Evolutionary conservation across 208 protist species (phyloP), one percentile per base, ranked within the genome.

Genomic region (Leishmania turanica): DNA sequence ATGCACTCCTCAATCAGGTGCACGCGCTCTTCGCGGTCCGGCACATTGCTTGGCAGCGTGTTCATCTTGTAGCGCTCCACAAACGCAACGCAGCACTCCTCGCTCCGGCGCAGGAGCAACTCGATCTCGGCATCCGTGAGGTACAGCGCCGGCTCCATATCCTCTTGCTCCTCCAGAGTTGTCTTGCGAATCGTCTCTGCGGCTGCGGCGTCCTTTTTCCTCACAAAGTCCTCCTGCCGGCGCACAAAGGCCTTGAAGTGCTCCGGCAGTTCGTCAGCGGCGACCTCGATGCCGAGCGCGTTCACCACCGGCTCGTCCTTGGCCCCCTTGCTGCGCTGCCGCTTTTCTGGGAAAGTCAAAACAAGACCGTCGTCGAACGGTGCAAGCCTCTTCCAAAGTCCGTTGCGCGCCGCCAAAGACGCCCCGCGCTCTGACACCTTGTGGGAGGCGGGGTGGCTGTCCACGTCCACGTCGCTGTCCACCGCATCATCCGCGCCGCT

Each of bases 201-300:
- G 6, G 75, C 64, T 1, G 78, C 79, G n/a, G 87, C 88, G 60
- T 92, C 86, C 71, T 94, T 96, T 83, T 95, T 96, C 73, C 89
- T 90, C 42, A 98, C 34, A 79, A 98, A 98, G 82, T 98, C 93
- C 31, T 96, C 90, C 80, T 98, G 95, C 1, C 93, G 90, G 9
- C 88, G 90, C 58, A 98, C 88, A 81, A 98, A 98, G 15, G 91
- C 82, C 78, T 92, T 89, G 87, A 98, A 96, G 80, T 91, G 82
- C 76, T 87, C 84, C 31, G 93, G 88, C 74, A 96, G 71, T 79
- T 96, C 93, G 54, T 91, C 89, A 24, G 88, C 85, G 82, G 93
- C 92, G 15, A 92, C 81, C 74, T 90, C 89, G 5, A 94, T 84
- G 15, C 91, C 92, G 5, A 93, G 83, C 47, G 79, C 88, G 80